Base-by-base conservation (phyloP, 495 filamentous ascomycete genomes). In the Tetracladium marchalianum region DNA sequence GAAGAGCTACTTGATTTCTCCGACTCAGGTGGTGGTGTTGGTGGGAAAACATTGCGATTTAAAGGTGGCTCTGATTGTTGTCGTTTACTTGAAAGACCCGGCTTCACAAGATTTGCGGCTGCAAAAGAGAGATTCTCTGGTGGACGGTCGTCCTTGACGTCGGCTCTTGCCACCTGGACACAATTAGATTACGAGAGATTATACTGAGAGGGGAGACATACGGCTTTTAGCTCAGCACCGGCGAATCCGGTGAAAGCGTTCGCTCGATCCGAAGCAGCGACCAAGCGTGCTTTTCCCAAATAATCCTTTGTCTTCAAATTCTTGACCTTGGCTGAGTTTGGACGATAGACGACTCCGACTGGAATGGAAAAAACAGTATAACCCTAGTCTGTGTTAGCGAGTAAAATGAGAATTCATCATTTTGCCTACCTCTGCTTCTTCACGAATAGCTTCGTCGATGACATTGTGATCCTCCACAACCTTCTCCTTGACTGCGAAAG, bases 331-430 rank as follows among this genome's bases (percentile, higher is more conserved):
- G 93, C 89, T 50, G 89, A 87, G 62, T 95, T 97, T 31, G 92
- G 92, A 39, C 92, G 76, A 67, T 97, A 99, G 37, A 99, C 70
- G 35, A 96, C 81, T 12, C 92, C 92, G 27, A 97, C 88, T 1
- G 92, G 92, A 36, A 99, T 96, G 2, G 92, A 99, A 70, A 99
- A 99, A 11, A 99, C 92, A 1, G 93, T 99, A 59, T 97, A 99
- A 39, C 90, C 90, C 90, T 94, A 41, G 50, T 44, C 40, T 1
- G 11, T 34, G 32, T 54, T 49, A 57, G 49, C 27, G 19, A 22
- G 8, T 19, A 11, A 5, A 33, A 41, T 66, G 44, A 67, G 53
- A 15, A 11, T 18, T 12, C 11, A 12, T 40, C 7, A 16, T 37
- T 13, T 19, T 42, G 44, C 73, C 37, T 73, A 93, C 89, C 71